phyloP scores from a whole-genome alignment of 495 filamentous ascomycete genomes.

The Letharia lupina region DNA sequence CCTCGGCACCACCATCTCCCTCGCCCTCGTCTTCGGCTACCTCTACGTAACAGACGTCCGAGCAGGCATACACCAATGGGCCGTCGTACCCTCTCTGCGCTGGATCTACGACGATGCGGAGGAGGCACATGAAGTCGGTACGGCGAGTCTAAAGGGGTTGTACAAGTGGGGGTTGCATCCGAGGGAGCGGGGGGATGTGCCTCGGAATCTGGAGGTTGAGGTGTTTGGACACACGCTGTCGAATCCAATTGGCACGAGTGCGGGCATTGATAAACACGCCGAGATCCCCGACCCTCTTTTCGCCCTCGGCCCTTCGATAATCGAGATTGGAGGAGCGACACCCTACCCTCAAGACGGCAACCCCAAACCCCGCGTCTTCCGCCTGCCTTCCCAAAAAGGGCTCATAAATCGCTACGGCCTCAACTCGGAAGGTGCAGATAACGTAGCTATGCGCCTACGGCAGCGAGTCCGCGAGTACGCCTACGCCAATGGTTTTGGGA shows the following conservation, averaged over 20 bases:
- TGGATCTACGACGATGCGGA: conserved; percentile 73
- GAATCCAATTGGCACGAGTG: conserved; percentile 87
- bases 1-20: conserved; percentile 47
- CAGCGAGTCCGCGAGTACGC: conserved; percentile 72
- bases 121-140: conserved; percentile 77
- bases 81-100: conserved; percentile 67
- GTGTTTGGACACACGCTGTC: conserved; percentile 71
- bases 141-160: conserved; percentile 48
- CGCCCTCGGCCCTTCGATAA: conserved; percentile 67
- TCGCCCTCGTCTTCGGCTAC: conserved; percentile 49
- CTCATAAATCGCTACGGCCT: conserved; percentile 94
- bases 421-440: conserved; percentile 81
- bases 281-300: conserved; percentile 78
- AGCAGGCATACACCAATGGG: conserved; percentile 72
- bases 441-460: conserved; percentile 70
- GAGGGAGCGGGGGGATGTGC: conserved; percentile 59
- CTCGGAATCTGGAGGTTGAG: conserved; percentile 44
- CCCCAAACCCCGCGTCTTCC: conserved; percentile 76
- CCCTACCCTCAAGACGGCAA: conserved; percentile 81
- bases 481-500: conserved; percentile 54
- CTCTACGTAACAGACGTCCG: conserved; percentile 86
- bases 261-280: conserved; percentile 88
- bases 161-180: conserved; percentile 55
- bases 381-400: conserved; percentile 68
- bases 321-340: conserved; percentile 89